Evolutionary conservation across 805 yeast species (phyloP).

Genomic region (Saccharomyces paradoxus): DNA sequence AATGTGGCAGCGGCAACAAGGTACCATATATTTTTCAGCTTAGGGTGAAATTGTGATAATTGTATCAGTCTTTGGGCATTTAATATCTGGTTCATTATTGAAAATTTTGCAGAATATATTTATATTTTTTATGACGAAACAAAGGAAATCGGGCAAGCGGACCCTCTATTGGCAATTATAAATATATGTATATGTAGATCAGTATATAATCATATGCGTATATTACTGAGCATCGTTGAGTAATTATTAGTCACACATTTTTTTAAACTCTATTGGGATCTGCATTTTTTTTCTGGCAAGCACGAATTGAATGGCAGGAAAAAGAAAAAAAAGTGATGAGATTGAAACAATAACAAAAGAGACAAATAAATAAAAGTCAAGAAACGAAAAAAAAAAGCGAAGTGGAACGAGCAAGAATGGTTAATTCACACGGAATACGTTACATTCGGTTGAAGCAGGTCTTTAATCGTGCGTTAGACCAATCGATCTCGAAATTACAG

Average conservation of each 20-base stretch:
- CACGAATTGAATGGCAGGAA: neutral
- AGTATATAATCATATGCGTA: neutral
- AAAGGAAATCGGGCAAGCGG: neutral
- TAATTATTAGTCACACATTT: neutral
- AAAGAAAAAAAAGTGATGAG: neutral
- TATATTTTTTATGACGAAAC: neutral
- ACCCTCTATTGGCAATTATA: neutral
- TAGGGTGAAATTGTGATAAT: slow-evolving; percentile 37
- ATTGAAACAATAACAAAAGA: neutral
- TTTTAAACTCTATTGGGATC: neutral
- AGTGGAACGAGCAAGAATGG: neutral
- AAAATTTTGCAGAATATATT: neutral
- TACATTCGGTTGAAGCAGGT: slow-evolving; percentile 43
- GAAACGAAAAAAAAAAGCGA: neutral
- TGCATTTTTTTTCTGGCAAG: neutral
- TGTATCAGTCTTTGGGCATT: slow-evolving; percentile 25
- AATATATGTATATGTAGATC: neutral
- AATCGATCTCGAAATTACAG: slow-evolving; percentile 40
- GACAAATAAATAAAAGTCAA: neutral
- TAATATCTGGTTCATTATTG: slow-evolving; percentile 16
- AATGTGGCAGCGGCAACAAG: slow-evolving; percentile 72
- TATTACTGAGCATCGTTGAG: neutral
- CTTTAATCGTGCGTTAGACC: slow-evolving; percentile 46
- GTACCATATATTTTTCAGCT: slow-evolving; percentile 59
- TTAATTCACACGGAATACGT: slow-evolving; percentile 30